Evolutionary conservation across 371 early-diverging fungal species (phyloP).

Genomic region (Apophysomyces trapeziformis): DNA sequence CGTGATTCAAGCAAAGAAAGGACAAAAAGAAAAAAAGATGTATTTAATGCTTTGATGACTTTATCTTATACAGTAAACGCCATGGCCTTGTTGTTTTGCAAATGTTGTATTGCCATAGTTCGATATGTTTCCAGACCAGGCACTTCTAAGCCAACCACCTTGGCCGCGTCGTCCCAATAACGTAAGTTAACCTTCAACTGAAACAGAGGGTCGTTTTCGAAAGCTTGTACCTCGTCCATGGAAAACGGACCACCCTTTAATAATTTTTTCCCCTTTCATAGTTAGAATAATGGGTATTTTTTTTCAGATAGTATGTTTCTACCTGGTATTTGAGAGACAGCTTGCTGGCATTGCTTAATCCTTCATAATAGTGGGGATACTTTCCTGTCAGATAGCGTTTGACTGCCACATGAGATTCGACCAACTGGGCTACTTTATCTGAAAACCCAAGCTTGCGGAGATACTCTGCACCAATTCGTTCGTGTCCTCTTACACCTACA

Average conservation of each 20-base stretch:
- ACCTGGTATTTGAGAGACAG: slow-evolving; percentile 58
- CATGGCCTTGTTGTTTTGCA: neutral
- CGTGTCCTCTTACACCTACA: slow-evolving; percentile 56
- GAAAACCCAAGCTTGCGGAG: slow-evolving; percentile 55
- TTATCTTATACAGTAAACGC: too few relatives aligned
- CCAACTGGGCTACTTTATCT: slow-evolving; percentile 49
- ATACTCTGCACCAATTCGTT: slow-evolving; percentile 56
- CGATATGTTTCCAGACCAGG: slow-evolving; percentile 51
- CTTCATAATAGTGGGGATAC: slow-evolving; percentile 44
- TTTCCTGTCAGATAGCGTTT: slow-evolving; percentile 59
- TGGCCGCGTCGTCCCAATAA: slow-evolving; percentile 59
- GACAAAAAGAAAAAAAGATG: too few relatives aligned
- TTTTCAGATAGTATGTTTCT: neutral
- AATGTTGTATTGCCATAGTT: slow-evolving; percentile 35
- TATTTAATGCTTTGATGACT: too few relatives aligned
- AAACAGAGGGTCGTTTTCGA: slow-evolving; percentile 53
- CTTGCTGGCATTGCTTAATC: slow-evolving; percentile 54
- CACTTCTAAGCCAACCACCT: slow-evolving; percentile 44
- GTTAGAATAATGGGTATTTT: neutral
- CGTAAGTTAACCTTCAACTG: slow-evolving; percentile 55
- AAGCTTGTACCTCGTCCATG: slow-evolving; percentile 39
- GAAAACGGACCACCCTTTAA: slow-evolving; percentile 50
- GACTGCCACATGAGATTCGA: slow-evolving; percentile 60
- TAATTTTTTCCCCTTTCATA: neutral
- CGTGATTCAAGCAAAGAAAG: too few relatives aligned